phyloP scores from a whole-genome alignment of 1,284 basidiomycete genomes.

The Trametes sp. region DNA sequence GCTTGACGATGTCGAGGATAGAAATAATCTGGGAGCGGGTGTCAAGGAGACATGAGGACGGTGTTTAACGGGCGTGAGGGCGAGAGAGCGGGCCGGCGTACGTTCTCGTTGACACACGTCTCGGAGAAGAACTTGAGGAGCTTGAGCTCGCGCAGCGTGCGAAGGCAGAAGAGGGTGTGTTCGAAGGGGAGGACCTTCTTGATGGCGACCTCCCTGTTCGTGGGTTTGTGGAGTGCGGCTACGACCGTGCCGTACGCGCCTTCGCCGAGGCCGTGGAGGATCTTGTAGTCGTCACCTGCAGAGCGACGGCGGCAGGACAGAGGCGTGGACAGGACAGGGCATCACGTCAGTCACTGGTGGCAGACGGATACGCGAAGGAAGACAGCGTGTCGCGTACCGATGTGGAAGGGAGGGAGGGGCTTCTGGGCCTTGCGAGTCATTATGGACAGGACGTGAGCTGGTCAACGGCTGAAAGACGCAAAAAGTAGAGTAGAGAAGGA shows the following conservation, averaged over 20 bases:
- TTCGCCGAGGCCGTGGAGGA: constrained; percentile 79
- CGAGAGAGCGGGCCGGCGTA: constrained; percentile 31
- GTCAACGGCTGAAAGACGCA: constrained; percentile 11
- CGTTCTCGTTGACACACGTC: constrained; percentile 83
- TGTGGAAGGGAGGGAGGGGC: constrained; percentile 70
- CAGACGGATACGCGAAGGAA: constrained; percentile 1
- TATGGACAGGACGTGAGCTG: constrained; percentile 22
- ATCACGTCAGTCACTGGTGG: constrained; percentile 14
- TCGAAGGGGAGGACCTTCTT: constrained; percentile 89
- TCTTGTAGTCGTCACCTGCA: constrained; percentile 75
- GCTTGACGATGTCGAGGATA: constrained; percentile 87
- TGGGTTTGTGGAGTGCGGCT: constrained; percentile 71
- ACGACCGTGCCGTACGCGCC: constrained; percentile 81
- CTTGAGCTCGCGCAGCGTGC: constrained; percentile 83
- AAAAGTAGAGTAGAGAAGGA: constrained; percentile 23
- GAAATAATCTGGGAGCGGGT: constrained; percentile 71
- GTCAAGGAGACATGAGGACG: constrained; percentile 24
- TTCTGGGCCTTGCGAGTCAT: constrained; percentile 46
- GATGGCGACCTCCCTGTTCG: constrained; percentile 75
- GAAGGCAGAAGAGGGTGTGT: constrained; percentile 80
- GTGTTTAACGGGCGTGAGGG: not conserved
- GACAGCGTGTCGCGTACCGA: constrained; percentile 49
- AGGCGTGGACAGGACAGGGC: not conserved
- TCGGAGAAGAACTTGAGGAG: constrained; percentile 86
- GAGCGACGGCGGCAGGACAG: too few species aligned